Base-by-base conservation (phyloP, 2,329 filamentous ascomycete species). In the Colletotrichum brevisporum region DNA sequence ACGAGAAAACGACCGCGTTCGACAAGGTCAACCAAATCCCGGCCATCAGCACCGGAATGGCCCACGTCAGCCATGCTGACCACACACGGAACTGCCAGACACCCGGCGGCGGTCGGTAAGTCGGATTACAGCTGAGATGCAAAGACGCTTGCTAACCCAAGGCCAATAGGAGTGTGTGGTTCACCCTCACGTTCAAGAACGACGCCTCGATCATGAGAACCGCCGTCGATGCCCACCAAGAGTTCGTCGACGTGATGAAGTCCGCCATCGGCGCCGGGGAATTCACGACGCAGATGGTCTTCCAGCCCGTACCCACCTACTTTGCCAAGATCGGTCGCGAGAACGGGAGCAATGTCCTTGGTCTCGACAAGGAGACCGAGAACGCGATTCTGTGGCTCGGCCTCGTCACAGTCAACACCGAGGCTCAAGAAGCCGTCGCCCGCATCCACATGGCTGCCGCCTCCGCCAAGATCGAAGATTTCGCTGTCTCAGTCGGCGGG, bases 331-430 rank as follows among this genome's bases (percentile, higher is more conserved):
- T 74, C 5, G 77, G 78, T 72, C 67, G 73, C 50, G 73, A 74
- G 39, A 78, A 77, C 21, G 82, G 81, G 4, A 80, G 82, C 10
- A 85, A 85, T 57, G 74, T 82, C 2, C 71, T 84, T 5, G 82
- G 81, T 0, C 71, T 84, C n/a, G 75, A 78, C 39, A 4, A 10
- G 0, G 48, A 59, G 26, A 8, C 13, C 3, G 48, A 61, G 8
- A 45, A 53, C 41, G 41, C 56, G 26, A 51, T 66, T 4, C 50
- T 61, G 1, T 66, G 55, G 63, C 48, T 60, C 16, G 55, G 55
- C 13, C 47, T 58, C 31, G 63, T 59, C 15, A 58, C 48, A 3
- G 52, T 65, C 36, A 59, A 47, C 24, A 59, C 63, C n/a, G 59
- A 54, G 50, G 48, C 59, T 4, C 59, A 62, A 24, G 59, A 62